Evolutionary conservation across 129 eudicot genomes (phyloP), one percentile per base, ranked within the genome.

Genomic region (Smallanthus sonchifolius): DNA sequence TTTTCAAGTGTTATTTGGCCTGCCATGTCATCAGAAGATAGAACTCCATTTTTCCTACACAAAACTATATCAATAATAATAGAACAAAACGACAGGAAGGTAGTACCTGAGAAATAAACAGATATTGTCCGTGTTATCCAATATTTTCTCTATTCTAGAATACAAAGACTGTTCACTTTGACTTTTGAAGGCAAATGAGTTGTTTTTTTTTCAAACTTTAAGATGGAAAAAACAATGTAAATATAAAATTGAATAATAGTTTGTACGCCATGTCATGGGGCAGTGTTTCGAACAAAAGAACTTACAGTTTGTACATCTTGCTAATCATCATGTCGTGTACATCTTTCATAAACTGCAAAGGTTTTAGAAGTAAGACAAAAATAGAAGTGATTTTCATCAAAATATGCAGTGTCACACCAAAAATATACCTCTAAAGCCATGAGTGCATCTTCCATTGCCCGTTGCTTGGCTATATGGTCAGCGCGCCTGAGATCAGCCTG

Each of bases 401-500:
- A 51, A 30, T 16, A 44, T 74, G 52, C 37, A 61, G 42, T 62
- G 39, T 24, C 54, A 24, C 37, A 74, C 45, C 20, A 43, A 55
- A 63, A 75, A 36, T 40, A 36, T 82, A 90, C 98, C 93, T 94
- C 97, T 77, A 94, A 80, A 77, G 98, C 98, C 96, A 85, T 90
- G 6, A 88, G 74, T 43, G 97, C 82, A 80, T 94, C 98, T 52
- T 94, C 98, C 88, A 82, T 90, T 2, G 98, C 98, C 61, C 98
- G 96, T 86, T 83, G 90, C 81, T 90, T 94, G 81, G 98, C 97
- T 72, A 78, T 86, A 69, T 80, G 78, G 84, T 94, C 96, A 67
- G 97, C 98, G 72, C 93, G 89, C 24, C 96, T 73, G 66, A 94
- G 85, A 87, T 94, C 98, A 82, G 98, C 98, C 98, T 94, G 83